These are phyloP conservation scores for Coleophoma eucalyptorum DNA, from an alignment of 2,329 filamentous ascomycete genomes.

Conservation along the genomic window DNA sequence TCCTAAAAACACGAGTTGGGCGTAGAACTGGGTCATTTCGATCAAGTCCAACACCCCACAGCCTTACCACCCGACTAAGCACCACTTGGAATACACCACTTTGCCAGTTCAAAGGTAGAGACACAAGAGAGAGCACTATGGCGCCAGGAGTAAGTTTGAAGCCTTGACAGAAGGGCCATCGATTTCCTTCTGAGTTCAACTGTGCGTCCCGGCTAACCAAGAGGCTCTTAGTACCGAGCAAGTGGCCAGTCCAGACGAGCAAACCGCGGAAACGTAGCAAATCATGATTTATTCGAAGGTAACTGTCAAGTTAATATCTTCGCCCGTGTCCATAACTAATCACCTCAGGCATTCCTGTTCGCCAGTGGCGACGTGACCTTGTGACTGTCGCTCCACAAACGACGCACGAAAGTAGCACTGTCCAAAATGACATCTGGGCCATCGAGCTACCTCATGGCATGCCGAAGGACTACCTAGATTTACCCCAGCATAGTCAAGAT, in stretches of 20 bases:
- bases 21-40: no score
- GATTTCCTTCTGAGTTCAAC: background rate
- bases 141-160: background rate
- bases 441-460: slow-evolving; percentile 72
- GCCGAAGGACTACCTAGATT: slow-evolving; percentile 78
- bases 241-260: slow-evolving; percentile 19
- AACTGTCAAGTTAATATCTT: background rate
- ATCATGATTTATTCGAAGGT: slow-evolving; percentile 50
- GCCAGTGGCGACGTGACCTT: slow-evolving; percentile 79
- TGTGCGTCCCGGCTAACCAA: no score
- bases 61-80: background rate
- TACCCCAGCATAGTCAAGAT: slow-evolving; percentile 77
- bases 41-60: no score
- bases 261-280: slow-evolving; percentile 30
- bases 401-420: slow-evolving; percentile 55
- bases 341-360: slow-evolving; percentile 62
- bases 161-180: no score
- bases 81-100: background rate
- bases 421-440: slow-evolving; percentile 67
- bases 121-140: background rate
- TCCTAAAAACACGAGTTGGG: no score
- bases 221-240: slow-evolving; percentile 18
- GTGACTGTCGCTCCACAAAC: slow-evolving; percentile 65
- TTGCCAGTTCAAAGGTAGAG: background rate
- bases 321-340: no score